Evolutionary conservation across 495 filamentous ascomycete species (phyloP).

Genomic region (Penicillium canescens): DNA sequence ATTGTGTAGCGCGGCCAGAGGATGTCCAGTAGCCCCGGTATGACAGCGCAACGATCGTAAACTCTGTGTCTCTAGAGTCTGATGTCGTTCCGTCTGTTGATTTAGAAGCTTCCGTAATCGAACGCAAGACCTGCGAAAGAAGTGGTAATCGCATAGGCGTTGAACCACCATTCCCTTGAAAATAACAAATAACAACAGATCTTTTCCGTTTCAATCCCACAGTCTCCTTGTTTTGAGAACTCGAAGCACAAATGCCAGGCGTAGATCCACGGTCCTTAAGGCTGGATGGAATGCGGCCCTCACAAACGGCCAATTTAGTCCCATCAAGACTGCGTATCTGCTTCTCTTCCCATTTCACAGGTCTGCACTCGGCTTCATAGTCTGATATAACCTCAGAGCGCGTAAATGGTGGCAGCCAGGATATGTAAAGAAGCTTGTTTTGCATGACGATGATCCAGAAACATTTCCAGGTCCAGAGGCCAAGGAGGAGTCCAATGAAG

Average conservation of each 20-base stretch:
- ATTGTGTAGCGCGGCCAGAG: constrained; percentile 63
- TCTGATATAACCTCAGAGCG: constrained; percentile 56
- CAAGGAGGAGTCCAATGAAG: constrained; percentile 64
- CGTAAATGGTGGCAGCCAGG: constrained; percentile 63
- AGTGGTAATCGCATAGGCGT: constrained; percentile 67
- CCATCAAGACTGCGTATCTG: constrained; percentile 57
- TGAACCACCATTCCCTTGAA: constrained; percentile 44
- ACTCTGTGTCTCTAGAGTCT: constrained; percentile 23
- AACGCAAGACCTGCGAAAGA: constrained; percentile 52
- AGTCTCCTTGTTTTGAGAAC: neutral
- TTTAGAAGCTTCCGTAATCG: constrained; percentile 7
- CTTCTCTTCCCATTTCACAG: constrained; percentile 64
- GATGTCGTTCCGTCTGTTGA: neutral
- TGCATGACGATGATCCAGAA: constrained; percentile 78
- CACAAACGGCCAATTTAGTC: constrained; percentile 57
- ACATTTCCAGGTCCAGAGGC: constrained; percentile 78
- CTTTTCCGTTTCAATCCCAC: constrained; percentile 7
- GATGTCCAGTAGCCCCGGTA: constrained; percentile 84
- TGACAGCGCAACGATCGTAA: constrained; percentile 65
- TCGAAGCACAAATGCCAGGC: neutral
- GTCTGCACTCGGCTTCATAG: constrained; percentile 56
- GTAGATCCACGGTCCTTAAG: neutral
- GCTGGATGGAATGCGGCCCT: constrained; percentile 35
- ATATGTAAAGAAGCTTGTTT: constrained; percentile 84
- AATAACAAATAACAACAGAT: constrained; percentile 37